Percentiles rank a stretch among this genome's conserved stretches.
Conservation (phyloP, 495 filamentous ascomycete genomes). For the Xylaria sp. region DNA sequence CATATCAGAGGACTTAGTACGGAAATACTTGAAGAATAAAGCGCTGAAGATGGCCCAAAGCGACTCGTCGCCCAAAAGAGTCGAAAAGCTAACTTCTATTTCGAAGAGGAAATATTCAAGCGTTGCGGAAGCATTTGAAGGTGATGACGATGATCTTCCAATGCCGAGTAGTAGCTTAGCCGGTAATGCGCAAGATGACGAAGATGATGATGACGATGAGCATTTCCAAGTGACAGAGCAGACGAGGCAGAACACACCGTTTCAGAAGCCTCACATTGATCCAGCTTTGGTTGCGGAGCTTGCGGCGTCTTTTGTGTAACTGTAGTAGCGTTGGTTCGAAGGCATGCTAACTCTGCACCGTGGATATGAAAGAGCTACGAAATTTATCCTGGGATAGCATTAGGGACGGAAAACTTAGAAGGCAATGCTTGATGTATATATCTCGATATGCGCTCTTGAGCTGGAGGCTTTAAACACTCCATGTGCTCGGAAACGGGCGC, state of each 20-base stretch:
- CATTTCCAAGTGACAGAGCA: constrained; percentile 21
- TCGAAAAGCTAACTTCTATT: constrained; percentile 24
- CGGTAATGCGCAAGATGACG: not conserved
- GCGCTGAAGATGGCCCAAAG: constrained; percentile 22
- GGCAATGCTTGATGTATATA: not conserved
- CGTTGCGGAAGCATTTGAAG: constrained; percentile 51
- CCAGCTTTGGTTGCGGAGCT: not conserved
- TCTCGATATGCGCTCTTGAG: not conserved
- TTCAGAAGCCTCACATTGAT: not conserved
- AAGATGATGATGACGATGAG: constrained; percentile 8
- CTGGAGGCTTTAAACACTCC: not conserved
- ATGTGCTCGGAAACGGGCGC: not conserved
- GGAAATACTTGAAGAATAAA: constrained; percentile 40
- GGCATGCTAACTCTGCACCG: not conserved
- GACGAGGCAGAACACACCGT: not conserved
- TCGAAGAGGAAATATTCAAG: constrained; percentile 43
- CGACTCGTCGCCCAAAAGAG: not conserved
- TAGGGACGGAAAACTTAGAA: not conserved
- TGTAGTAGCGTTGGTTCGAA: not conserved
- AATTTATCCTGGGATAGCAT: not conserved
- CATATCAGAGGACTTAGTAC: constrained; percentile 42
- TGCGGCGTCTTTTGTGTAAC: not conserved
- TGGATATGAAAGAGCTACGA: not conserved
- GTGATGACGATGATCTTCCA: constrained; percentile 31
- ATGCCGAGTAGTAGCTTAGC: not conserved